Evolutionary conservation across 345 rosid genomes (phyloP).

Genomic region (Citrus australasica): DNA sequence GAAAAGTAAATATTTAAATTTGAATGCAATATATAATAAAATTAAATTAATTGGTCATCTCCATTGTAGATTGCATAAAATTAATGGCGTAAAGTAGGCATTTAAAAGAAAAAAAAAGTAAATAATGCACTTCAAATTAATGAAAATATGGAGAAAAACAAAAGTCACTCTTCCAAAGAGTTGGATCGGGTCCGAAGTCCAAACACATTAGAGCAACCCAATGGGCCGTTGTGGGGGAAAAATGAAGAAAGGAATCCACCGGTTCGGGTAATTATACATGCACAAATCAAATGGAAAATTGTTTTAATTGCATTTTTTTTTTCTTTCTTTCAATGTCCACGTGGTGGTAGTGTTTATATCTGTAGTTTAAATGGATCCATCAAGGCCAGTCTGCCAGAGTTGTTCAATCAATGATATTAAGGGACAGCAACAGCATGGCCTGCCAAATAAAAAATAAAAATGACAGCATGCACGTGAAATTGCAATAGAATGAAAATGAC

Average conservation of each 20-base stretch:
- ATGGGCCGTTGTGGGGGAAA: not conserved
- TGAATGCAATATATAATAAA: too few relatives aligned
- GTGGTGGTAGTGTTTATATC: not conserved
- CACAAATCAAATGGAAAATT: not conserved
- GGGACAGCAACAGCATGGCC: not conserved
- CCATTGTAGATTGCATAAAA: too few relatives aligned
- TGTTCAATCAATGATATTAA: not conserved
- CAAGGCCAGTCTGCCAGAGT: not conserved
- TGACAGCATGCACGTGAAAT: constrained; percentile 7
- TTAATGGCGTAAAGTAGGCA: too few relatives aligned
- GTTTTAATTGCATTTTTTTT: not conserved
- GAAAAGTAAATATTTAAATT: too few relatives aligned
- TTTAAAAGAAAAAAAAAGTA: too few relatives aligned
- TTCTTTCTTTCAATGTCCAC: not conserved
- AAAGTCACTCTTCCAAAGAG: too few relatives aligned
- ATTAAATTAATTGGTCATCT: too few relatives aligned
- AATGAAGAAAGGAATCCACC: not conserved
- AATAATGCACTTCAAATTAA: too few relatives aligned
- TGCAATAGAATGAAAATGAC: not conserved
- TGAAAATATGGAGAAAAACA: too few relatives aligned
- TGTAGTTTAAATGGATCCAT: not conserved
- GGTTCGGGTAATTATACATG: not conserved
- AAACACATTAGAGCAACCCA: not conserved
- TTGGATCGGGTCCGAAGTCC: not conserved
- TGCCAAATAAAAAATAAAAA: not conserved